phyloP scores from a whole-genome alignment of 768 basidiomycete species.

The Tylopilus vinaceipallidus region DNA sequence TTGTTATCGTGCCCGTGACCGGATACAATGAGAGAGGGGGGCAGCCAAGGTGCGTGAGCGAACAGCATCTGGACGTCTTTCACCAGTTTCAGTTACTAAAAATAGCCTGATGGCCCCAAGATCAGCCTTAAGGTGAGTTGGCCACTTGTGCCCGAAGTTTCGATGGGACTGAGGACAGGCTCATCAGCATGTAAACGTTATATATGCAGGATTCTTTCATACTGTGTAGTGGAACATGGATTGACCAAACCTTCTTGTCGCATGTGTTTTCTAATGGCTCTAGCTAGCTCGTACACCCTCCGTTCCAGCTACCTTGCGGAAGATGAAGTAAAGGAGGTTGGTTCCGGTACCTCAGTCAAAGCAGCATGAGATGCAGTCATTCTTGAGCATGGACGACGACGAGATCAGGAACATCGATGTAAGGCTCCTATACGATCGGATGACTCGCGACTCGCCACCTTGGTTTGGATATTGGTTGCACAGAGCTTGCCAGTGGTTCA shows the following conservation, averaged over 20 bases:
- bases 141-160: not conserved
- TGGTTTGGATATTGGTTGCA: too few relatives aligned
- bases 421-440: too few relatives aligned
- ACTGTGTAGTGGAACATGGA: constrained; percentile 20
- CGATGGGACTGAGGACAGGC: not conserved
- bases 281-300: constrained; percentile 13
- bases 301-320: constrained; percentile 21
- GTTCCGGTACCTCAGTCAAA: not conserved
- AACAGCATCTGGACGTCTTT: constrained; percentile 8
- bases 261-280: not conserved
- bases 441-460: too few relatives aligned
- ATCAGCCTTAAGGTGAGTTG: constrained; percentile 9
- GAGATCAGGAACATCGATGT: not conserved
- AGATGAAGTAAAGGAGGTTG: constrained; percentile 11
- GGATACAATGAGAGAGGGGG: constrained; percentile 12
- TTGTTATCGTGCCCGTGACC: constrained; percentile 10
- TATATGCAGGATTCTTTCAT: constrained; percentile 23
- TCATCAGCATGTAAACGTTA: constrained; percentile 17
- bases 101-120: constrained; percentile 8
- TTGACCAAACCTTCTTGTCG: not conserved
- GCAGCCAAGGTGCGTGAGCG: not conserved
- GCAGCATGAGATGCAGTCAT: constrained; percentile 10
- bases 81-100: constrained; percentile 2
- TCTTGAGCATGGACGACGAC: constrained; percentile 12
- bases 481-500: too few relatives aligned